A percentile compares a stretch with the other conserved stretches of the same genome.
Conservation (phyloP, 2,329 filamentous ascomycete genomes). For the Aspergillus sp. region DNA sequence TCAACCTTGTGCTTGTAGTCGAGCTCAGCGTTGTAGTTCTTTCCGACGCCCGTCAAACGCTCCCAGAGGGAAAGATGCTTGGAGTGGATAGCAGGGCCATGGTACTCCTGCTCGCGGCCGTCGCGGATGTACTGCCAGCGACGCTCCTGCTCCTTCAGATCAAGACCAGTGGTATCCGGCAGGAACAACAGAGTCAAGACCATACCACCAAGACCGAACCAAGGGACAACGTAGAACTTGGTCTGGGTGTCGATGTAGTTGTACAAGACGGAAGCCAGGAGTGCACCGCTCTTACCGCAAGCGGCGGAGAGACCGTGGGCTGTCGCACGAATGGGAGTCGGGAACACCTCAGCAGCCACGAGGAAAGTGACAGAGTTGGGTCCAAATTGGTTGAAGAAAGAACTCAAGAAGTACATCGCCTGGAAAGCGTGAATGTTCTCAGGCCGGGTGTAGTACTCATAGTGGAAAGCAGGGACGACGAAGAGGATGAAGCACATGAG, state of each 20-base stretch:
- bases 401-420: constrained; percentile 96
- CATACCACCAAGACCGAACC: constrained; percentile 89
- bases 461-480: constrained; percentile 85
- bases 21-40: constrained; percentile 77
- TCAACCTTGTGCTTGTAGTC: constrained; percentile 83
- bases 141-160: constrained; percentile 95
- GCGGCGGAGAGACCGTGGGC: constrained; percentile 96
- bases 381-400: constrained; percentile 98
- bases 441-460: constrained; percentile 73
- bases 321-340: constrained; percentile 86
- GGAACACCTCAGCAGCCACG: constrained; percentile 93
- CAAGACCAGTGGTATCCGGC: constrained; percentile 94
- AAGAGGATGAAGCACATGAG: constrained; percentile 92
- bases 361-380: constrained; percentile 97
- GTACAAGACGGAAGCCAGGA: constrained; percentile 85
- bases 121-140: constrained; percentile 84
- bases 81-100: constrained; percentile 88
- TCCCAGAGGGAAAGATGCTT: constrained; percentile 89
- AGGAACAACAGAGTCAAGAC: constrained; percentile 81
- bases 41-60: constrained; percentile 73
- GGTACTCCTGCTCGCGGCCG: constrained; percentile 78
- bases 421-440: constrained; percentile 84
- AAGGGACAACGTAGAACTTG: constrained; percentile 90
- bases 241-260: constrained; percentile 86
- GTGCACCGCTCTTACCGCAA: constrained; percentile 82